These are phyloP conservation scores for Biscutella laevigata DNA, from an alignment of 441 rosid species.

Conservation along the genomic window DNA sequence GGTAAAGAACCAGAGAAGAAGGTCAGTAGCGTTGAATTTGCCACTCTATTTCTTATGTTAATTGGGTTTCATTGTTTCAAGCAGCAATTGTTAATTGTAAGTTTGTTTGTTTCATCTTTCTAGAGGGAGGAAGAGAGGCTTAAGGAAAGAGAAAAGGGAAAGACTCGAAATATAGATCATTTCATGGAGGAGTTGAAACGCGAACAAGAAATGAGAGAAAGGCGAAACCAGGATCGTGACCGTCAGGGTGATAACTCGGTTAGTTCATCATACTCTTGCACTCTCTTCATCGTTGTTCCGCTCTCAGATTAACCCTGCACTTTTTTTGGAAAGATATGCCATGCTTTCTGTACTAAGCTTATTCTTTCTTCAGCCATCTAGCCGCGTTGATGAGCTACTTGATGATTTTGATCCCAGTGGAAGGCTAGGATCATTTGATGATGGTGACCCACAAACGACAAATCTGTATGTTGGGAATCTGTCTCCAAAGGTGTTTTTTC, in stretches of 20 bases:
- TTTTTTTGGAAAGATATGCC: neutral
- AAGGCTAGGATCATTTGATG: slow-evolving; percentile 95
- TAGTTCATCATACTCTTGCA: slow-evolving; percentile 22
- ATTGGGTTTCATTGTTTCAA: slow-evolving; percentile 1
- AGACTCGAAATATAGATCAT: slow-evolving; percentile 82
- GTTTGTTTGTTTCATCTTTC: slow-evolving; percentile 11
- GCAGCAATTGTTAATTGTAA: slow-evolving; percentile 1
- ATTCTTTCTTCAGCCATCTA: slow-evolving; percentile 60
- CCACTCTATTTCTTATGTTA: neutral
- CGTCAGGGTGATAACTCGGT: slow-evolving; percentile 63
- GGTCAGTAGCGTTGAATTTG: slow-evolving; percentile 37
- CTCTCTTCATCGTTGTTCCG: neutral
- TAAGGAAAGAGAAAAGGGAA: slow-evolving; percentile 84
- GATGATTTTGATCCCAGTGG: slow-evolving; percentile 99
- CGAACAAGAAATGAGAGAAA: slow-evolving; percentile 96
- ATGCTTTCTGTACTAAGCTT: slow-evolving; percentile 11
- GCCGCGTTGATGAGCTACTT: slow-evolving; percentile 88
- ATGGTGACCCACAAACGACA: slow-evolving; percentile 97
- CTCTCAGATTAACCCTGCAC: neutral
- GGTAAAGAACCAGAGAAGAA: slow-evolving; percentile 84
- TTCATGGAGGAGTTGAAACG: slow-evolving; percentile 98
- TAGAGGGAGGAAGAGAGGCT: slow-evolving; percentile 79
- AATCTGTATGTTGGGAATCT: slow-evolving; percentile 98
- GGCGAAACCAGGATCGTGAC: slow-evolving; percentile 92
- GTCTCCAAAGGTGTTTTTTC: slow-evolving; percentile 61